These are phyloP conservation scores for Cercis canadensis DNA, from an alignment of 306 rosid species.

Conservation along the genomic window DNA sequence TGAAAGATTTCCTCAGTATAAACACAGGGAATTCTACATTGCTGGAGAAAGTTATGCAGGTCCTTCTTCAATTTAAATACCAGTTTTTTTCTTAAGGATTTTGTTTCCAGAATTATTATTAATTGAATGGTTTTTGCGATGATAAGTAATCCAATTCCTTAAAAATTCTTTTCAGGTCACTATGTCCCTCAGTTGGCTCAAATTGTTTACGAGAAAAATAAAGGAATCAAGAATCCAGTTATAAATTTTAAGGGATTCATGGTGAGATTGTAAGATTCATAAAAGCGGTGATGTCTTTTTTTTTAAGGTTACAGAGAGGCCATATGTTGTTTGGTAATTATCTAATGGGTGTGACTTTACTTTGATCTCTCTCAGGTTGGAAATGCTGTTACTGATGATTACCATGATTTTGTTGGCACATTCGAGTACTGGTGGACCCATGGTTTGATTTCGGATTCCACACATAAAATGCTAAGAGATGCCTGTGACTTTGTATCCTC, in stretches of 20 bases:
- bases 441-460: slow-evolving; percentile 93
- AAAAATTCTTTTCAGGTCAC: slow-evolving; percentile 66
- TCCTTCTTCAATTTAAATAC: slow-evolving; percentile 35
- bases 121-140: slow-evolving; percentile 13
- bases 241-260: slow-evolving; percentile 88
- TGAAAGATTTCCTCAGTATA: slow-evolving; percentile 94
- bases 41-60: slow-evolving; percentile 99
- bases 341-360: slow-evolving; percentile 28
- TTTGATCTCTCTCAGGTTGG: slow-evolving; percentile 68
- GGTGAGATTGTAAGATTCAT: slow-evolving; percentile 59
- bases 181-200: slow-evolving; percentile 93
- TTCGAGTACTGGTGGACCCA: slow-evolving; percentile 98
- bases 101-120: slow-evolving; percentile 4
- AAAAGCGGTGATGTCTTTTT: too few species aligned
- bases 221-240: slow-evolving; percentile 70
- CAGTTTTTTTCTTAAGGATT: slow-evolving; percentile 1
- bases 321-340: slow-evolving; percentile 23
- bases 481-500: slow-evolving; percentile 72
- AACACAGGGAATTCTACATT: slow-evolving; percentile 86
- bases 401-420: slow-evolving; percentile 84
- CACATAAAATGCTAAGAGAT: slow-evolving; percentile 58
- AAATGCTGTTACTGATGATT: slow-evolving; percentile 93
- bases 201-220: slow-evolving; percentile 67
- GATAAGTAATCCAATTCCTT: slow-evolving; percentile 25
- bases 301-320: neutral